These are phyloP conservation scores for Tulasnella calospora DNA, from an alignment of 768 basidiomycete genomes.

Conservation along the genomic window DNA sequence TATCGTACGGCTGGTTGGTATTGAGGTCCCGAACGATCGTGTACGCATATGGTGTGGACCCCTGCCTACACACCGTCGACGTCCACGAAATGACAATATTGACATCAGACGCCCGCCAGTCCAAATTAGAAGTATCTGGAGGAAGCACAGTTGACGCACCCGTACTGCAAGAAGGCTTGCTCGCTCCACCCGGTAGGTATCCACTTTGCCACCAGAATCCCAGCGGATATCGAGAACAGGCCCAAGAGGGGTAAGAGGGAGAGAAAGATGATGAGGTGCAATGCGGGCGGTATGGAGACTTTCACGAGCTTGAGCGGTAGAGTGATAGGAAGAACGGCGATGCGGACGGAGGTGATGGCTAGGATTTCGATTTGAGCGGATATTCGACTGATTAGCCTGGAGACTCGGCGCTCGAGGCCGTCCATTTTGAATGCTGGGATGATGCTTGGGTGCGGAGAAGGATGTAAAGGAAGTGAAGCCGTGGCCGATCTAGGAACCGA, in stretches of 20 bases:
- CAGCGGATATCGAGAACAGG: conserved; percentile 59
- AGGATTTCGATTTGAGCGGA: not conserved
- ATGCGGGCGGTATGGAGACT: conserved; percentile 7
- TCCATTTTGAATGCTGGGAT: not conserved
- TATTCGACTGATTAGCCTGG: not conserved
- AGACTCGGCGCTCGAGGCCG: conserved; percentile 13
- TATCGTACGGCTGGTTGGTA: conserved; percentile 62
- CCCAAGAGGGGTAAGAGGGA: conserved; percentile 52
- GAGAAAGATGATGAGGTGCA: conserved; percentile 26
- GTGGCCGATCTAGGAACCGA: not conserved
- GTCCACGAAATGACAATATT: conserved; percentile 10
- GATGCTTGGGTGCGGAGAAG: not conserved
- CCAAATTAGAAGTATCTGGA: not conserved
- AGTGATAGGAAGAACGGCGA: conserved; percentile 13
- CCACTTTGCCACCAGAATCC: conserved; percentile 68
- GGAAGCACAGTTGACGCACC: conserved; percentile 46
- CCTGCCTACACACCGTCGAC: conserved; percentile 47
- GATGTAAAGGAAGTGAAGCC: not conserved
- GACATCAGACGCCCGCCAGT: not conserved
- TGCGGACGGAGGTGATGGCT: not conserved
- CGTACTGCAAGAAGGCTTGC: conserved; percentile 70
- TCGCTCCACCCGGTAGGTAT: conserved; percentile 66
- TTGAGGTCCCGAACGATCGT: conserved; percentile 45
- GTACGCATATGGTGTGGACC: conserved; percentile 58
- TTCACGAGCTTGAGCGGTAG: conserved; percentile 17